Percentiles rank a stretch among this genome's conserved stretches.
phyloP scores from a whole-genome alignment of 176 grass and related monocot genomes.

The Olyra latifolia region DNA sequence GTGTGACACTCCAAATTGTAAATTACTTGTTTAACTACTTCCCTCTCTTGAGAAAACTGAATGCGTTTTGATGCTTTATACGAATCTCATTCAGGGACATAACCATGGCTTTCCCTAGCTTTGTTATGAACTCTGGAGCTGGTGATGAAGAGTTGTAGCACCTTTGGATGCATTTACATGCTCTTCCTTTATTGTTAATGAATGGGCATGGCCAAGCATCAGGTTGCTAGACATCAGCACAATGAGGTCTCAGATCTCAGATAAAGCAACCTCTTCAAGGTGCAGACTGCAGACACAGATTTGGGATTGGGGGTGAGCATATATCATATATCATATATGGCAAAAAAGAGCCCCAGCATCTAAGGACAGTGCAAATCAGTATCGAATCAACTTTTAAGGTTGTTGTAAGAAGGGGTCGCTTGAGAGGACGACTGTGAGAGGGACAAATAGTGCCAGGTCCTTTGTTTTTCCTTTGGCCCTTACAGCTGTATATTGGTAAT shows the following conservation, averaged over 20 bases:
- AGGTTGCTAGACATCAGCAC: neutral
- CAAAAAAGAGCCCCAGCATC: neutral
- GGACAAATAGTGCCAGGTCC: neutral
- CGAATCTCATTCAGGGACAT: constrained; percentile 47
- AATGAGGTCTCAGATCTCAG: neutral
- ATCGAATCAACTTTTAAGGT: neutral
- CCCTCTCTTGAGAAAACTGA: neutral
- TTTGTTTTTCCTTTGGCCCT: neutral
- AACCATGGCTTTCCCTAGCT: constrained; percentile 70
- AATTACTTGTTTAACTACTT: neutral
- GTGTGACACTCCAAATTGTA: neutral
- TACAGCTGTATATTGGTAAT: neutral
- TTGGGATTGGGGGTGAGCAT: neutral
- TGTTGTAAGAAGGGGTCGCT: neutral
- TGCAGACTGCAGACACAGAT: neutral
- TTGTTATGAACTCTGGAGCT: constrained; percentile 53
- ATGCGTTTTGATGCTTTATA: neutral
- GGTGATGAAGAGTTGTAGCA: constrained; percentile 63
- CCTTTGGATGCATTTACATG: neutral
- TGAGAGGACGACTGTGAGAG: neutral
- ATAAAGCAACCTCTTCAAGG: constrained; percentile 1
- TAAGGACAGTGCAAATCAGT: neutral
- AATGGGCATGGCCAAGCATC: neutral
- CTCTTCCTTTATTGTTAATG: constrained; percentile 4
- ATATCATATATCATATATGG: neutral